Conservation (phyloP, 2,329 filamentous ascomycete genomes). For the Tolypocladium guangdongense region DNA sequence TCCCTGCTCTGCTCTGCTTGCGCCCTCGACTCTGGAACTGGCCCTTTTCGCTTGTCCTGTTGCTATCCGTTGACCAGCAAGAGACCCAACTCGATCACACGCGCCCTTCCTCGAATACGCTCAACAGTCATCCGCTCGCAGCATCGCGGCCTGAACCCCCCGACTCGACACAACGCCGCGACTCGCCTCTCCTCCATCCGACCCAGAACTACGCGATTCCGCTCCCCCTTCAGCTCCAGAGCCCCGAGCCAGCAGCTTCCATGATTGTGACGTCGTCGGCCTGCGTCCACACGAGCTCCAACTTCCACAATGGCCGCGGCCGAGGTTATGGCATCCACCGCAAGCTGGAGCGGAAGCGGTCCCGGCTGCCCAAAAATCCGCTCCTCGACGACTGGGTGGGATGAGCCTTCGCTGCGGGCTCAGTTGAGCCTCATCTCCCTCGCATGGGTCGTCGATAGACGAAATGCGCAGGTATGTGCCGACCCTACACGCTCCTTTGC, state of each 20-base stretch:
- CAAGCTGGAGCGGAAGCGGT: slow-evolving; percentile 29
- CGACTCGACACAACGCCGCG: neutral
- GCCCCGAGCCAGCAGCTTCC: slow-evolving; percentile 27
- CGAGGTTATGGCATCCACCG: slow-evolving; percentile 33
- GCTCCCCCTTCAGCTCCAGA: slow-evolving; percentile 4
- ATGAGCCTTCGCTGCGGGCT: slow-evolving; percentile 17
- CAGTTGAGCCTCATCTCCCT: slow-evolving; percentile 28
- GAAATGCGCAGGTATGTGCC: slow-evolving; percentile 3
- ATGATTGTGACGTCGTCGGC: slow-evolving; percentile 38
- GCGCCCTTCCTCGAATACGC: neutral
- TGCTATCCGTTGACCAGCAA: neutral
- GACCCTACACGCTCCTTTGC: neutral
- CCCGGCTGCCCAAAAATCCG: slow-evolving; percentile 24
- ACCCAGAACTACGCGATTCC: slow-evolving; percentile 6
- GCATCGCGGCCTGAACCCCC: neutral
- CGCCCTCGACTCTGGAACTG: neutral
- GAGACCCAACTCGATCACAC: neutral
- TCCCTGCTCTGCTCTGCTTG: neutral
- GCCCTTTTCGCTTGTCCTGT: neutral
- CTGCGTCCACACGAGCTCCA: slow-evolving; percentile 30
- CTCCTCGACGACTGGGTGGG: slow-evolving; percentile 18
- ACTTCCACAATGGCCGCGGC: slow-evolving; percentile 44
- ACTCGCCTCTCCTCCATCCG: neutral
- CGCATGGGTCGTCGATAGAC: slow-evolving; percentile 22
- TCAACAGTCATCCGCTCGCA: neutral